Evolutionary conservation across 106 monocot genomes (phyloP).

Genomic region (Phalaenopsis aphrodite): DNA sequence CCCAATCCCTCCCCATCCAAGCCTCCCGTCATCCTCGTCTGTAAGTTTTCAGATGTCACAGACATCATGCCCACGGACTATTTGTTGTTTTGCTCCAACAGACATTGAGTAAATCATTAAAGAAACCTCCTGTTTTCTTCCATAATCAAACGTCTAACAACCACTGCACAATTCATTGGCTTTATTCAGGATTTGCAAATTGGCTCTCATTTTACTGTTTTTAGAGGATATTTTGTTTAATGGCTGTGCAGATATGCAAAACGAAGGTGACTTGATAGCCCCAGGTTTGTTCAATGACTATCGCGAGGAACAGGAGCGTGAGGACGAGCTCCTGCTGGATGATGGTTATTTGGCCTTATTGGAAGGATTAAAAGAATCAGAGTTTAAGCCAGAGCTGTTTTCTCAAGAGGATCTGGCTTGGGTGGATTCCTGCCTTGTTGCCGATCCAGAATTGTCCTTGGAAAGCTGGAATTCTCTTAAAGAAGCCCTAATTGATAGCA

Average conservation of each 20-base stretch:
- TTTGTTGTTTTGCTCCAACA: background rate
- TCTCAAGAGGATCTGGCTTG: slow-evolving; percentile 33
- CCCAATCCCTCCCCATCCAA: background rate
- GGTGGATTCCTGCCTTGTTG: slow-evolving; percentile 37
- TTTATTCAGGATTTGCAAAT: background rate
- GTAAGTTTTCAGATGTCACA: background rate
- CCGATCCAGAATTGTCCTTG: slow-evolving; percentile 22
- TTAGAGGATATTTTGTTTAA: background rate
- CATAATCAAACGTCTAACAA: background rate
- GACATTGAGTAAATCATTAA: background rate
- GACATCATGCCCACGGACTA: background rate
- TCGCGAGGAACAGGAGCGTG: background rate
- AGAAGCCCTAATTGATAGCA: slow-evolving; percentile 31
- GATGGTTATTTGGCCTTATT: background rate
- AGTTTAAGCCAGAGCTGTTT: background rate
- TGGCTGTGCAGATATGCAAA: slow-evolving; percentile 5
- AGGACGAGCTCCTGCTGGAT: slow-evolving; percentile 1
- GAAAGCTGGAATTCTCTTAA: slow-evolving; percentile 27
- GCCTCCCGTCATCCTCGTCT: background rate
- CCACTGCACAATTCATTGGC: background rate
- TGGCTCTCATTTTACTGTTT: too few species aligned
- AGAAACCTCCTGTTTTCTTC: background rate
- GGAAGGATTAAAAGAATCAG: background rate
- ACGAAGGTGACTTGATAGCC: slow-evolving; percentile 3
- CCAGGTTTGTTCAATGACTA: background rate